phyloP scores from a whole-genome alignment of 164 flowering plant genomes.

The Vitis labrusca region DNA sequence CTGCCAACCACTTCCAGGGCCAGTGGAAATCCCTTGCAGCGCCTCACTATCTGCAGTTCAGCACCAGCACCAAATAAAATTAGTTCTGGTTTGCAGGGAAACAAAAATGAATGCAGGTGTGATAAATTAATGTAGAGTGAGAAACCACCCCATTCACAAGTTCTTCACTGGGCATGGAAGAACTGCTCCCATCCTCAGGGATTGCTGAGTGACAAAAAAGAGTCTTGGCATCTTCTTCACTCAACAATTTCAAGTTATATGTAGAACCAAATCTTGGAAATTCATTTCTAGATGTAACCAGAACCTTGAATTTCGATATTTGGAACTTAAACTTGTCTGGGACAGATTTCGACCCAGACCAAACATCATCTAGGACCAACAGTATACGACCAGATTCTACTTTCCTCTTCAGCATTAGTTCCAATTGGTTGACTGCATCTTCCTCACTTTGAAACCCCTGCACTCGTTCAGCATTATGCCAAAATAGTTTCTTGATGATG shows the following conservation, averaged over 20 bases:
- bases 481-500: not conserved
- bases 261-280: not conserved
- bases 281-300: not conserved
- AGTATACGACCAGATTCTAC: not conserved
- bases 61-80: too few species aligned
- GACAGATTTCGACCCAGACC: not conserved
- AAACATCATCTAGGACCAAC: not conserved
- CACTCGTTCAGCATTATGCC: not conserved
- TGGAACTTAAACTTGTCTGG: not conserved
- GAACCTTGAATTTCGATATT: not conserved
- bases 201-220: not conserved
- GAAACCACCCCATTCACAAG: too few species aligned
- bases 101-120: too few species aligned
- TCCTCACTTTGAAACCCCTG: not conserved
- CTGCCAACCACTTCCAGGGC: too few species aligned
- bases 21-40: too few species aligned
- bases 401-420: not conserved
- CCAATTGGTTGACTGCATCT: not conserved
- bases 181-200: not conserved
- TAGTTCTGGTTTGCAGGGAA: too few species aligned
- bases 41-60: too few species aligned
- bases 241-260: not conserved
- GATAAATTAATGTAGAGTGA: too few species aligned
- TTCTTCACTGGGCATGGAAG: too few species aligned
- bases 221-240: not conserved